Conservation (phyloP, 1,139 yeast genomes). For the Sugiyamaella novakii region DNA sequence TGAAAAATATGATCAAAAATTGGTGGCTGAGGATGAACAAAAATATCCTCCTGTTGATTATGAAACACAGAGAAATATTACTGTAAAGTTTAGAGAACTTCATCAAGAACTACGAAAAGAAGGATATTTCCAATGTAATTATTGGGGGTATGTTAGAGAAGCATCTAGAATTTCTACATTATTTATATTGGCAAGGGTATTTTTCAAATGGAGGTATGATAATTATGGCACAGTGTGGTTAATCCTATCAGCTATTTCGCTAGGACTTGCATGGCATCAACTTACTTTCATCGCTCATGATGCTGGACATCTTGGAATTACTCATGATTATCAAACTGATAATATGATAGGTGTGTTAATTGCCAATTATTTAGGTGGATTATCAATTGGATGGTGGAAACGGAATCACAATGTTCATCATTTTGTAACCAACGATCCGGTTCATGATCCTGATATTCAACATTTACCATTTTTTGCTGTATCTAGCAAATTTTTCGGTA, state of each 20-base stretch:
- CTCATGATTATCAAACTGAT: constrained; percentile 80
- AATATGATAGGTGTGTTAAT: constrained; percentile 70
- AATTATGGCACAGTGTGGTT: constrained; percentile 41
- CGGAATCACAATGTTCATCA: constrained; percentile 91
- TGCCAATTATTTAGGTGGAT: constrained; percentile 84
- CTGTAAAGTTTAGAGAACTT: constrained; percentile 60
- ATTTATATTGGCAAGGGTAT: constrained; percentile 53
- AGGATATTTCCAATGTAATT: constrained; percentile 72
- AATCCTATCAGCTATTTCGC: constrained; percentile 58
- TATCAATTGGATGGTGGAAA: constrained; percentile 94
- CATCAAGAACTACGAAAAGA: constrained; percentile 58
- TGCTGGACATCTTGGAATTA: constrained; percentile 82
- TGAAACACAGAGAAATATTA: constrained; percentile 60
- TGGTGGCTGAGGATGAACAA: constrained; percentile 57
- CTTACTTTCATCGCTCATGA: constrained; percentile 86
- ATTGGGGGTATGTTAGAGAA: constrained; percentile 71
- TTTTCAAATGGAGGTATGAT: constrained; percentile 41
- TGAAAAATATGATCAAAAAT: constrained; percentile 58
- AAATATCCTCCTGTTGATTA: constrained; percentile 66
- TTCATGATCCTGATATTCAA: constrained; percentile 92
- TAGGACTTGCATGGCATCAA: constrained; percentile 90
- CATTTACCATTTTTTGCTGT: constrained; percentile 91
- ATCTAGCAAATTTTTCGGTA: constrained; percentile 65
- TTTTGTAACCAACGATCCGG: constrained; percentile 83
- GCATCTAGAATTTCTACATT: constrained; percentile 59